A percentile compares a stretch with the other conserved stretches of the same genome.
These are phyloP conservation scores for Galerina marginata DNA, from an alignment of 768 basidiomycete genomes.

Conservation along the genomic window DNA sequence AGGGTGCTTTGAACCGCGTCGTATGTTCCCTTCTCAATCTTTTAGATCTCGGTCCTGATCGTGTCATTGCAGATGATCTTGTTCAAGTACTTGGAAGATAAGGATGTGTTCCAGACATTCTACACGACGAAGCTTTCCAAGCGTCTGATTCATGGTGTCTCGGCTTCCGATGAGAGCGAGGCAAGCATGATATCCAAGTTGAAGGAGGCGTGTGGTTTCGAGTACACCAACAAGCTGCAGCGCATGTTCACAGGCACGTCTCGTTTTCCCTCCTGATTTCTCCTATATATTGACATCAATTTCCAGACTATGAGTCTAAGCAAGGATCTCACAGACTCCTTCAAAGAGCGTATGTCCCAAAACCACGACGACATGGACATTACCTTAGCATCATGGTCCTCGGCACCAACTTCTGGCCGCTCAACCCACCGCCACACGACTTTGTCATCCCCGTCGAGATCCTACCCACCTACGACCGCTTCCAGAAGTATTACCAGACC, in stretches of 20 bases:
- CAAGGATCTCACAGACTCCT: constrained; percentile 95
- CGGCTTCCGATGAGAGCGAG: constrained; percentile 96
- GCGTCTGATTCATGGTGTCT: constrained; percentile 90
- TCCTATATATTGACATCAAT: not conserved
- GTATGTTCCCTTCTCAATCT: constrained; percentile 54
- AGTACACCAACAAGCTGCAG: constrained; percentile 97
- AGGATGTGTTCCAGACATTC: constrained; percentile 99
- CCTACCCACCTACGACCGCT: constrained; percentile 86
- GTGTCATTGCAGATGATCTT: constrained; percentile 81
- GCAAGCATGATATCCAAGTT: constrained; percentile 99
- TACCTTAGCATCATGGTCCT: constrained; percentile 95
- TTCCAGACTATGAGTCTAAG: constrained; percentile 92
- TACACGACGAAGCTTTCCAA: constrained; percentile 96
- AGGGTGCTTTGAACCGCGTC: constrained; percentile 90
- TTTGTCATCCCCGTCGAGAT: constrained; percentile 92
- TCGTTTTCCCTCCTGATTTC: not conserved
- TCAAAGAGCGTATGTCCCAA: constrained; percentile 94
- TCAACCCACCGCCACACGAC: constrained; percentile 83
- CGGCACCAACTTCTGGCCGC: constrained; percentile 96
- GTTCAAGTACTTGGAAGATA: constrained; percentile 99
- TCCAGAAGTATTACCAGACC: constrained; percentile 92
- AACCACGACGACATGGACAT: constrained; percentile 90
- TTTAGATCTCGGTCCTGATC: constrained; percentile 25
- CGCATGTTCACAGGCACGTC: constrained; percentile 96
- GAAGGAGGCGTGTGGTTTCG: constrained; percentile 98